These are phyloP conservation scores for Tetrahymena elliotti DNA, from an alignment of 73 alveolate species.

Conservation along the genomic window DNA sequence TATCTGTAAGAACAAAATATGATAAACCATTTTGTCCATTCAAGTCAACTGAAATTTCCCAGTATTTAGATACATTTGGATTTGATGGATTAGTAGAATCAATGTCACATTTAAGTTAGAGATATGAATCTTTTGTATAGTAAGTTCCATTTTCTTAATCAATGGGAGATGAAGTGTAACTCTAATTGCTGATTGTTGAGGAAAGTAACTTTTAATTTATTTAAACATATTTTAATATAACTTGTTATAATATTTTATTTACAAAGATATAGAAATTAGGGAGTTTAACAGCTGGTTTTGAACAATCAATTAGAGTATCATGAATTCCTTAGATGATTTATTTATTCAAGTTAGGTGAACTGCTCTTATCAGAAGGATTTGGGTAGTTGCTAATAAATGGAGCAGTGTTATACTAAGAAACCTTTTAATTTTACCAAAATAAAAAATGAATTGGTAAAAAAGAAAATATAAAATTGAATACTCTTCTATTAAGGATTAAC, in stretches of 20 bases:
- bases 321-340: neutral
- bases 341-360: neutral
- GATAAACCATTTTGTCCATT: conserved; percentile 50
- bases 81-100: neutral
- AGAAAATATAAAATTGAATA: neutral
- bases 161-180: neutral
- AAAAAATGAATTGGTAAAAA: neutral
- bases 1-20: conserved; percentile 65
- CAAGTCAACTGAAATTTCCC: conserved; percentile 15
- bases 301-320: neutral
- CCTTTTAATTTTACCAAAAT: neutral
- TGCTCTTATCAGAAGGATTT: neutral
- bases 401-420: neutral
- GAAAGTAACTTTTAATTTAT: neutral
- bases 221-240: neutral
- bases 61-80: conserved; percentile 1
- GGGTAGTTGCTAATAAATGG: neutral
- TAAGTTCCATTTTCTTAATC: neutral
- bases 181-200: neutral
- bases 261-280: neutral
- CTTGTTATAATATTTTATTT: neutral
- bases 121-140: neutral
- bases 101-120: neutral
- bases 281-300: neutral
- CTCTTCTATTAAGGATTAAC: neutral